Evolutionary conservation across 768 basidiomycete genomes (phyloP), one percentile per base, ranked within the genome.

Genomic region (Collybiopsis luxurians): DNA sequence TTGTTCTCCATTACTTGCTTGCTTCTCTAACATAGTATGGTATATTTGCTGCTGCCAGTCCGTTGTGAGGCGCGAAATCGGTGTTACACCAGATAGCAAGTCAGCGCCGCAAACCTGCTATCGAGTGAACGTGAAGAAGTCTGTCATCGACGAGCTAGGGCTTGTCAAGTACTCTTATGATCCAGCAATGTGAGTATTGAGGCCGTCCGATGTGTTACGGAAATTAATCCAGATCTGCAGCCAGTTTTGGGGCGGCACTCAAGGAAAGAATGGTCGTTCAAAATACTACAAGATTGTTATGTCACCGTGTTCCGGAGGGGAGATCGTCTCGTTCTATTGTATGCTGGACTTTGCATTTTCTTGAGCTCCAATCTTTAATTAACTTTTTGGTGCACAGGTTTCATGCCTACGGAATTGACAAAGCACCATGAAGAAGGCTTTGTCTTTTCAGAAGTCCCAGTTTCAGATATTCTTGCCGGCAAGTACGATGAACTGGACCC

Each of bases 251-350:
- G 70, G 70, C 44, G 70, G 70, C 2, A 61, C 66, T 21, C 55
- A 45, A 28, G 55, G 55, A 6, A 36, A 64, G 46, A 66, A 67
- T 40, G 68, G 69, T 1, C 64, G 66, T 4, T 67, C 66, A 42
- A 69, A 70, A 57, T 71, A 70, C 54, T 71, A 69, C 60, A 71
- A 71, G 58, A 68, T 71, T 36, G 69, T 71, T 42, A 71, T 71
- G 70, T 64, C 66, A 9, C 68, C 70, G 9, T 70, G 69, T 50
- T 60, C 68, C 21, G 64, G 59, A 7, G 66, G 64, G 34, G 68
- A 71, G 28, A 64, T 70, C 43, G 66, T 70, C 11, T 70, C 70
- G 1, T 70, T 71, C 48, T 70, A 70, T 43, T 70, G 69, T 67
- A 46, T n/a, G n/a, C n/a, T n/a, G n/a, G n/a, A n/a, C n/a, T n/a